Evolutionary conservation across 2,329 filamentous ascomycete genomes (phyloP).

Genomic region (Colletotrichum sp.): DNA sequence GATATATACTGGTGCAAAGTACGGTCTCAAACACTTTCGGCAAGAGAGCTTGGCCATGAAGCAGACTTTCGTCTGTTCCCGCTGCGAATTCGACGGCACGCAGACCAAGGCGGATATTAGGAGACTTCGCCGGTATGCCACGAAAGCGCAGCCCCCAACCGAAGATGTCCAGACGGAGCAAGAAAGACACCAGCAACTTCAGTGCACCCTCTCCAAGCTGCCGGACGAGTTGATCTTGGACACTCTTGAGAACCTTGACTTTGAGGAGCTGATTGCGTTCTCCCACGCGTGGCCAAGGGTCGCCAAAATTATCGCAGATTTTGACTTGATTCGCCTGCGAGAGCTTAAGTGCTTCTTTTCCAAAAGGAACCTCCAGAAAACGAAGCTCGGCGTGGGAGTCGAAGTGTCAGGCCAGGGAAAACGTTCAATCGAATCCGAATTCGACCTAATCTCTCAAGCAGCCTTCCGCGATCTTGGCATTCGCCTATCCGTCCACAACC

Average conservation of each 20-base stretch:
- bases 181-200: not conserved
- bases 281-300: slow-evolving; percentile 41
- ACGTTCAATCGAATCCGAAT: slow-evolving; percentile 47
- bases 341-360: slow-evolving; percentile 53
- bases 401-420: slow-evolving; percentile 25
- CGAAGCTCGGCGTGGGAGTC: slow-evolving; percentile 50
- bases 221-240: slow-evolving; percentile 46
- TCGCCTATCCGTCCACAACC: slow-evolving; percentile 45
- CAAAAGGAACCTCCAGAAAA: slow-evolving; percentile 42
- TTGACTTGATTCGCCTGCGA: slow-evolving; percentile 41
- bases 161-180: slow-evolving; percentile 26
- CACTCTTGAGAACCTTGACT: slow-evolving; percentile 36
- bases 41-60: not conserved
- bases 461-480: slow-evolving; percentile 41
- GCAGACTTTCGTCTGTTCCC: slow-evolving; percentile 25
- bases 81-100: slow-evolving; percentile 26
- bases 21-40: slow-evolving; percentile 28
- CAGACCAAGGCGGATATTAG: not conserved
- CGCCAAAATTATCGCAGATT: slow-evolving; percentile 35
- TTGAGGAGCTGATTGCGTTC: slow-evolving; percentile 39
- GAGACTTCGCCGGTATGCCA: not conserved
- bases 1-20: slow-evolving; percentile 21
- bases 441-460: slow-evolving; percentile 50
- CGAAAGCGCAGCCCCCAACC: not conserved
- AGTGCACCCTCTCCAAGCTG: slow-evolving; percentile 22